Evolutionary conservation across 176 grass and related monocot species (phyloP).

Genomic region (Pharus latifolius): DNA sequence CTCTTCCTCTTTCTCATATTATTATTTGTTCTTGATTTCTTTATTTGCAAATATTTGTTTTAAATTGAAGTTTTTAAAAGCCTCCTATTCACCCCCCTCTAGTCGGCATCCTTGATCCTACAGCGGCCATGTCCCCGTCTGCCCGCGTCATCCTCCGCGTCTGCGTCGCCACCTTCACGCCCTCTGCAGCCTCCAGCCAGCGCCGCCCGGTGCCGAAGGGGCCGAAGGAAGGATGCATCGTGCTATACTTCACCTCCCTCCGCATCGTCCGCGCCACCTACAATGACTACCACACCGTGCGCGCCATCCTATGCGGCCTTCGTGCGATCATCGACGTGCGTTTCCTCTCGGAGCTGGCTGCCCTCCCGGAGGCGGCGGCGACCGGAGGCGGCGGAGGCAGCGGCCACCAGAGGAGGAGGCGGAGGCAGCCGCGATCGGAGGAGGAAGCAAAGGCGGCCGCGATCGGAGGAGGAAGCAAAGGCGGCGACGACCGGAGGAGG

Average conservation of each 20-base stretch:
- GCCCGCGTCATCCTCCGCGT: constrained; percentile 62
- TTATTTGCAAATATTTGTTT: too few species aligned
- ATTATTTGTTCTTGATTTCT: too few species aligned
- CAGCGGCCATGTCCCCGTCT: neutral
- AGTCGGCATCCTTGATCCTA: neutral
- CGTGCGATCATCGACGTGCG: constrained; percentile 33
- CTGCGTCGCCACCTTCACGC: constrained; percentile 39
- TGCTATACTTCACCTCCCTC: constrained; percentile 79
- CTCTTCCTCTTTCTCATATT: too few species aligned
- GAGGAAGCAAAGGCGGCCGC: too few species aligned
- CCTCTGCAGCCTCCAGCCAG: constrained; percentile 41
- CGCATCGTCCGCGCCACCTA: constrained; percentile 62
- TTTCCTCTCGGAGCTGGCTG: constrained; percentile 40
- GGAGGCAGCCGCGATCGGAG: too few species aligned
- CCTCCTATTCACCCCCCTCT: constrained; percentile 27
- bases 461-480: too few species aligned
- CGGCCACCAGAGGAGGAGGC: too few species aligned
- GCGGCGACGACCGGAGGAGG: too few species aligned
- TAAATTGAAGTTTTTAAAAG: too few species aligned
- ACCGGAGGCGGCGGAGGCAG: too few species aligned
- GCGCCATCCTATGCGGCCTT: constrained; percentile 46
- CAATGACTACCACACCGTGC: constrained; percentile 55
- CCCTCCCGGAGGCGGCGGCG: too few species aligned
- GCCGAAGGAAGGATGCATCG: constrained; percentile 5
- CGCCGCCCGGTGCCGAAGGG: neutral